A percentile compares a stretch with the other conserved stretches of the same genome.
Evolutionary conservation across 257 asterid species (phyloP).

Genomic region (Avicennia marina): DNA sequence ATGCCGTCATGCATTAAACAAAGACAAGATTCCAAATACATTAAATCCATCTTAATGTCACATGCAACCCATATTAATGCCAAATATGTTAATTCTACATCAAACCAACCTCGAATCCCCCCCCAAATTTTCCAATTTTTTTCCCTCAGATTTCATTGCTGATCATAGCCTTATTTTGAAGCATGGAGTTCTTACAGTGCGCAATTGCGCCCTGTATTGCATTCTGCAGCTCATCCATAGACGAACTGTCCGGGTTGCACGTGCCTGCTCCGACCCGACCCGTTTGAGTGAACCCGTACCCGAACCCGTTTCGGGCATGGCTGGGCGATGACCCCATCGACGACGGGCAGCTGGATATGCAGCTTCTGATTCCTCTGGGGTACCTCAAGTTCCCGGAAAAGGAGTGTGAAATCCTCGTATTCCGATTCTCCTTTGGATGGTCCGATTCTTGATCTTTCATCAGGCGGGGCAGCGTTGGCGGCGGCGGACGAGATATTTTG

Average conservation of each 20-base stretch:
- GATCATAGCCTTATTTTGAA: slow-evolving; percentile 29
- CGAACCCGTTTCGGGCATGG: slow-evolving; percentile 37
- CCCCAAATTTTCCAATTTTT: slow-evolving; percentile 31
- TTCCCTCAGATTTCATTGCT: slow-evolving; percentile 33
- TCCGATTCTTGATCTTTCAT: slow-evolving; percentile 16
- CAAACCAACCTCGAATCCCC: too few species aligned
- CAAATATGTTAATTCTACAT: too few species aligned
- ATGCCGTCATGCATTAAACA: too few species aligned
- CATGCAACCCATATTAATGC: too few species aligned
- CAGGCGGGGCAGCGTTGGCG: slow-evolving; percentile 19
- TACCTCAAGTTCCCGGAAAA: slow-evolving; percentile 72
- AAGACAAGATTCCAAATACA: too few species aligned
- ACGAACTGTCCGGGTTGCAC: slow-evolving; percentile 38
- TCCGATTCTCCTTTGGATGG: slow-evolving; percentile 11
- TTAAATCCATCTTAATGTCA: too few species aligned
- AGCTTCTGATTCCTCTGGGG: slow-evolving; percentile 47
- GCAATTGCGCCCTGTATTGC: slow-evolving; percentile 92
- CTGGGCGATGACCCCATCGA: slow-evolving; percentile 82
- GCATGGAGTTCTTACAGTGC: slow-evolving; percentile 81
- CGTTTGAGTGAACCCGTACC: slow-evolving; percentile 18
- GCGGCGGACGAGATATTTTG: slow-evolving; percentile 3
- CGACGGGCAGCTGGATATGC: slow-evolving; percentile 76
- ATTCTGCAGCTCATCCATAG: slow-evolving; percentile 86
- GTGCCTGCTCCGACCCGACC: slow-evolving; percentile 24
- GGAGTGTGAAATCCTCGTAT: slow-evolving; percentile 32